Evolutionary conservation across 176 grass and related monocot genomes (phyloP).

Genomic region (Raddia guianensis): DNA sequence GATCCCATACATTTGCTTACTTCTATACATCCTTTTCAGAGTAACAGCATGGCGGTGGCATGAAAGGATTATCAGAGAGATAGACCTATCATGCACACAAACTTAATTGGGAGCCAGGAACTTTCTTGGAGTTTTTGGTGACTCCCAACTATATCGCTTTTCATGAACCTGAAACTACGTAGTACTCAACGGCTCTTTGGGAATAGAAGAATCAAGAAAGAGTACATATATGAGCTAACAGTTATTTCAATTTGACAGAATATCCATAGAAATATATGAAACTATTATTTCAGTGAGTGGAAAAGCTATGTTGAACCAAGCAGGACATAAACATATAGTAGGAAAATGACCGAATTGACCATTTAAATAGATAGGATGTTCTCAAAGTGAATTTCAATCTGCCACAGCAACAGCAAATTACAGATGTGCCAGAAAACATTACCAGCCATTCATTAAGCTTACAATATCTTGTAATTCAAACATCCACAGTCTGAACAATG

Average conservation of each 20-base stretch:
- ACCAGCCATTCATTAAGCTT: slow-evolving; percentile 29
- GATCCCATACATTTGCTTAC: background rate
- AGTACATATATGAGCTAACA: background rate
- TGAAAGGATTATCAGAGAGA: background rate
- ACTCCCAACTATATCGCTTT: background rate
- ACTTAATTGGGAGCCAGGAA: background rate
- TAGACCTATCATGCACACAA: background rate
- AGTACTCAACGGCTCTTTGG: background rate
- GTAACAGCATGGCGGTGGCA: background rate
- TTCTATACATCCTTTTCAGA: background rate
- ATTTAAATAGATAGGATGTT: background rate
- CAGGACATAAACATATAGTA: background rate
- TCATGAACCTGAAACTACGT: background rate
- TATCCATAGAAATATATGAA: background rate
- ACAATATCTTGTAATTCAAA: slow-evolving; percentile 31
- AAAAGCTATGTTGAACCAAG: background rate
- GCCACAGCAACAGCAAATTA: slow-evolving; percentile 15
- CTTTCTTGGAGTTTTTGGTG: background rate
- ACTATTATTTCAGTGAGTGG: background rate
- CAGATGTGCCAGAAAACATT: background rate
- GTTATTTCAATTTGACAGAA: background rate
- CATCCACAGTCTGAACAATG: slow-evolving; percentile 28
- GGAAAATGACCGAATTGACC: background rate
- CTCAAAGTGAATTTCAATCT: background rate
- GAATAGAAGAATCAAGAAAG: background rate